phyloP scores from a whole-genome alignment of 768 basidiomycete species.

The Macrocybe gigantea region DNA sequence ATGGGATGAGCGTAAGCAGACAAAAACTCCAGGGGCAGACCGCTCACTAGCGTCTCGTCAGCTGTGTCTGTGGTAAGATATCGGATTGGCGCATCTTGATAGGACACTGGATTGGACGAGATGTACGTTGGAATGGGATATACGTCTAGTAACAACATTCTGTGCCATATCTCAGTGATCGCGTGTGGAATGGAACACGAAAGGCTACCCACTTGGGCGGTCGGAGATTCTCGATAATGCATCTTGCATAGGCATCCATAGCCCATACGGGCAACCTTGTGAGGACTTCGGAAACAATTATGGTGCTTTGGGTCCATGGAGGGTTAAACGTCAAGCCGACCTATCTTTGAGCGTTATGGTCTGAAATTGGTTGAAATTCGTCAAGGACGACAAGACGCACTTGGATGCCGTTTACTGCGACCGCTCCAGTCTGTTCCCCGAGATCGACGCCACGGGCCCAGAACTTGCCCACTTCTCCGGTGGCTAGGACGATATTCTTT shows the following conservation, averaged over 20 bases:
- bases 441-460: constrained; percentile 50
- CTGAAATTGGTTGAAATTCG: neutral
- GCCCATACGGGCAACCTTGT: constrained; percentile 42
- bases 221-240: constrained; percentile 34
- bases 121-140: constrained; percentile 49
- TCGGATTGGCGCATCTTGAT: constrained; percentile 44
- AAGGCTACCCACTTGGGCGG: constrained; percentile 35
- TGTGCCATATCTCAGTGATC: constrained; percentile 13
- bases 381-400: constrained; percentile 20
- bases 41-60: constrained; percentile 14
- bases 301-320: constrained; percentile 35
- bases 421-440: constrained; percentile 43
- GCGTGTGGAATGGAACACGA: neutral
- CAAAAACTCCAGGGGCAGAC: neutral
- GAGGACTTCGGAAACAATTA: constrained; percentile 50
- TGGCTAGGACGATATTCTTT: constrained; percentile 35
- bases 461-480: constrained; percentile 36
- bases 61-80: constrained; percentile 34
- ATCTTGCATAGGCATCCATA: constrained; percentile 42
- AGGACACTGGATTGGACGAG: constrained; percentile 23
- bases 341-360: constrained; percentile 20
- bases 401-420: constrained; percentile 39
- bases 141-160: constrained; percentile 45
- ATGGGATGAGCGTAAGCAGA: constrained; percentile 1
- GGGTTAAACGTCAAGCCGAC: constrained; percentile 47